Conservation (phyloP, 2,329 filamentous ascomycete genomes). For the Epicoccum sorghinum region DNA sequence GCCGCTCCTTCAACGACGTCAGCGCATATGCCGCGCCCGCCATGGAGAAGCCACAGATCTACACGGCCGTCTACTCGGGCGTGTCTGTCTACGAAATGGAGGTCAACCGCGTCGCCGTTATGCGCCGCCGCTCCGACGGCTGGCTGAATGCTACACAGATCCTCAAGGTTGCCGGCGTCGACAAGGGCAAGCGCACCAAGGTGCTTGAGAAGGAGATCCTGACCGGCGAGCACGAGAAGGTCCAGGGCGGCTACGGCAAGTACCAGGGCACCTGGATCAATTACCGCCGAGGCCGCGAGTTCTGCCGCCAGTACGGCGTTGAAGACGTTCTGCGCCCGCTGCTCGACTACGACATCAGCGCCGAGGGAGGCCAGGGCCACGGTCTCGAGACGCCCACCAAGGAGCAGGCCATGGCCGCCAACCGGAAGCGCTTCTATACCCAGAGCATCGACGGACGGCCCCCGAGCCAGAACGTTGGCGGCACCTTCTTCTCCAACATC, state of each 20-base stretch:
- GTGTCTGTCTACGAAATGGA: constrained; percentile 99
- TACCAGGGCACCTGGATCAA: constrained; percentile 99
- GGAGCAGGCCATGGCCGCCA: constrained; percentile 96
- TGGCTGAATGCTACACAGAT: constrained; percentile 99
- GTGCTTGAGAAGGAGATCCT: constrained; percentile 98
- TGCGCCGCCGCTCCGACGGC: constrained; percentile 92
- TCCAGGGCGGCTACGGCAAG: constrained; percentile 97
- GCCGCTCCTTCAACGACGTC: constrained; percentile 48
- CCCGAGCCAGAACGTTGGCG: constrained; percentile 67
- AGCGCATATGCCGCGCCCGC: constrained; percentile 40
- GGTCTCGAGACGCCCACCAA: constrained; percentile 95
- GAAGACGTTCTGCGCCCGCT: constrained; percentile 77
- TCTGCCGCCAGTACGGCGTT: constrained; percentile 80
- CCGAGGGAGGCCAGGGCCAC: constrained; percentile 72
- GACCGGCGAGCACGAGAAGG: constrained; percentile 95
- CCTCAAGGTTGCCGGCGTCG: constrained; percentile 93
- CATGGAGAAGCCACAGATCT: constrained; percentile 58
- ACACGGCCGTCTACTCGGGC: constrained; percentile 85
- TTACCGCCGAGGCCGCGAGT: constrained; percentile 88
- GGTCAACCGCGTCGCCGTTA: constrained; percentile 88
- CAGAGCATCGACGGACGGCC: constrained; percentile 70
- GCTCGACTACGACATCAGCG: constrained; percentile 79
- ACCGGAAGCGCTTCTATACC: constrained; percentile 88
- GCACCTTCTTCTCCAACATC: constrained; percentile 97
- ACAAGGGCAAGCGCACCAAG: constrained; percentile 97